These are phyloP conservation scores for Bipolaris sorokiniana DNA, from an alignment of 2,329 filamentous ascomycete genomes.

Conservation along the genomic window DNA sequence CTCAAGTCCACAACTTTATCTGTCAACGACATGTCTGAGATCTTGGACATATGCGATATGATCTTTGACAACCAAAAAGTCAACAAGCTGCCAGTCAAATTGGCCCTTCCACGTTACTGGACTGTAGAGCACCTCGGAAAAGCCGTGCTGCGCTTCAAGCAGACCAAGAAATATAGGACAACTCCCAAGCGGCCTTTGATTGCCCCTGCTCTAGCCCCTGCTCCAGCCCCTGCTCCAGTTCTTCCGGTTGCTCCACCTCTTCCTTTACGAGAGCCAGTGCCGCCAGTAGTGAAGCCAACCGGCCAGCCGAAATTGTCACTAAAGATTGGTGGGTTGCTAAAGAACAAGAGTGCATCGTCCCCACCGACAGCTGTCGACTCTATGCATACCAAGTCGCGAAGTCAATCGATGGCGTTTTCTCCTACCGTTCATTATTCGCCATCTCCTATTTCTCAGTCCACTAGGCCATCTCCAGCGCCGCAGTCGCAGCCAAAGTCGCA, in stretches of 20 bases:
- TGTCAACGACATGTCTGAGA: conserved; percentile 60
- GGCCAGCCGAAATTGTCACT: conserved; percentile 29
- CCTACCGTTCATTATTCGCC: conserved; percentile 26
- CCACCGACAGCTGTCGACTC: conserved; percentile 19
- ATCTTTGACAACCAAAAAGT: conserved; percentile 58
- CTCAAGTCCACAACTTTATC: conserved; percentile 58
- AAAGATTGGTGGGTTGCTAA: conserved; percentile 27
- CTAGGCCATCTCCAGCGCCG: conserved; percentile 24
- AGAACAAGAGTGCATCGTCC: conserved; percentile 22
- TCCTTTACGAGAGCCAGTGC: conserved; percentile 14
- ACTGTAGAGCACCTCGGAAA: conserved; percentile 60
- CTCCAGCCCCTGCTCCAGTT: not conserved
- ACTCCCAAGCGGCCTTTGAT: conserved; percentile 19
- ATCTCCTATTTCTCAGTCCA: conserved; percentile 24
- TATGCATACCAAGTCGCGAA: conserved; percentile 14
- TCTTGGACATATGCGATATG: conserved; percentile 63
- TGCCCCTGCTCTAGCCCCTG: not conserved
- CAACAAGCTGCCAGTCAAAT: conserved; percentile 56
- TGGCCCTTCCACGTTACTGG: conserved; percentile 65
- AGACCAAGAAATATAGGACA: conserved; percentile 30
- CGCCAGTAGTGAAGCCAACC: conserved; percentile 8
- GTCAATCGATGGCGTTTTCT: conserved; percentile 23
- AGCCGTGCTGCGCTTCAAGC: conserved; percentile 45
- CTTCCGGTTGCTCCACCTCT: conserved; percentile 14
- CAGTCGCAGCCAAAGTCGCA: not conserved